Evolutionary conservation across 176 grass and related monocot genomes (phyloP).

Genomic region (Puccinellia tenuiflora): DNA sequence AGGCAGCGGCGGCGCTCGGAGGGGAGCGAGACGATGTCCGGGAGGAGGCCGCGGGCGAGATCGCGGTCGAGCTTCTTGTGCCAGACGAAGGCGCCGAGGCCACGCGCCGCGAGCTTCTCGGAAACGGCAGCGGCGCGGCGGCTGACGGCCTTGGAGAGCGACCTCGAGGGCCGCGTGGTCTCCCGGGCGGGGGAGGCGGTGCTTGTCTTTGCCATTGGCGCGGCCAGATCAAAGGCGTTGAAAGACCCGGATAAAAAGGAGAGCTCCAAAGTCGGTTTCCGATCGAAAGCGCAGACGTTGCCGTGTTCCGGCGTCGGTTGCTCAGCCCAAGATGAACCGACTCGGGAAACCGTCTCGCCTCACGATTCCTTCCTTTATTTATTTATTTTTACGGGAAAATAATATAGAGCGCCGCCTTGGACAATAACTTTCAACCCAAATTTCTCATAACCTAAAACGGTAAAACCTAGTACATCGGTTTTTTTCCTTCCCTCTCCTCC

Average conservation of each 20-base stretch:
- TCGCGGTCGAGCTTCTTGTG: conserved; percentile 35
- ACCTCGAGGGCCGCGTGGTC: background rate
- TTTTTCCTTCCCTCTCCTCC: too few relatives aligned
- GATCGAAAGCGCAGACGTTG: background rate
- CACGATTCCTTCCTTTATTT: too few relatives aligned
- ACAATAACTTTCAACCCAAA: too few relatives aligned
- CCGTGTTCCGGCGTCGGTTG: background rate
- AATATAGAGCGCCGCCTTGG: too few relatives aligned
- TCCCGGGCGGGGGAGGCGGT: background rate
- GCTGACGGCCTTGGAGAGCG: conserved; percentile 5
- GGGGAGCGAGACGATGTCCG: background rate
- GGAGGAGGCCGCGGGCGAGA: conserved; percentile 25
- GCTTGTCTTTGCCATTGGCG: background rate
- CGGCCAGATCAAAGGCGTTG: background rate
- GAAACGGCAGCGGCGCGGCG: conserved; percentile 33
- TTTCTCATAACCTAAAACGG: too few relatives aligned
- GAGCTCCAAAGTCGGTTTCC: background rate
- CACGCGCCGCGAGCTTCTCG: conserved; percentile 18
- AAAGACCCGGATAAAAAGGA: background rate
- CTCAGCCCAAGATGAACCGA: background rate
- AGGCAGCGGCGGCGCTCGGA: conserved; percentile 22
- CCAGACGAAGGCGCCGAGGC: conserved; percentile 41
- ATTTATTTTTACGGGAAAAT: too few relatives aligned
- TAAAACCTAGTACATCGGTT: too few relatives aligned
- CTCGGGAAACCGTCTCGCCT: too few relatives aligned